Conservation (phyloP, 768 basidiomycete genomes). For the Leccinum boreale region DNA sequence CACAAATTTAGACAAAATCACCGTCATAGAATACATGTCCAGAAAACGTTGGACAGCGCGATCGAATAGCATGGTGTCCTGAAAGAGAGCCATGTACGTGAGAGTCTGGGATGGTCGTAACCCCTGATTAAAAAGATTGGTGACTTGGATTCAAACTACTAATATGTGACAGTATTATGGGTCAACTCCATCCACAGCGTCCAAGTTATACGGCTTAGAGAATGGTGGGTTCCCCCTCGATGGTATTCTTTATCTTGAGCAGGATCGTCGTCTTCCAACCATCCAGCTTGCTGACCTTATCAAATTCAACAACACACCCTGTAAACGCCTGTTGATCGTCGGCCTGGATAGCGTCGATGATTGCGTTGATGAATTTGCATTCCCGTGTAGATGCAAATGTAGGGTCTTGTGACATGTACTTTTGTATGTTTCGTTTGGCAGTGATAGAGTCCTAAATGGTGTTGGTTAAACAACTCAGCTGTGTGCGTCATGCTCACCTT, state of each 20-base stretch:
- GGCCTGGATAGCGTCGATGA: conserved; percentile 74
- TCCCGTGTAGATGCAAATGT: conserved; percentile 89
- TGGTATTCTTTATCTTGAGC: conserved; percentile 82
- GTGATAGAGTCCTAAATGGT: conserved; percentile 73
- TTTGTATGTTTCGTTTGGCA: conserved; percentile 72
- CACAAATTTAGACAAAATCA: too few relatives aligned
- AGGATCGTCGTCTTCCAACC: conserved; percentile 94
- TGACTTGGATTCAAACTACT: neutral
- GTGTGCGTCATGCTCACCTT: conserved; percentile 49
- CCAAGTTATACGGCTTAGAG: conserved; percentile 17
- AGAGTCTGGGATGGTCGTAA: too few relatives aligned
- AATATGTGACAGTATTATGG: neutral
- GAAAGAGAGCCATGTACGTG: too few relatives aligned
- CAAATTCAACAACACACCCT: conserved; percentile 84
- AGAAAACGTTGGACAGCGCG: too few relatives aligned
- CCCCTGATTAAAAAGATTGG: neutral
- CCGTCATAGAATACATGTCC: too few relatives aligned
- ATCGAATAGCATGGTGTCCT: too few relatives aligned
- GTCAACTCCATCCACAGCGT: conserved; percentile 1
- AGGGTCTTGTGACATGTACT: conserved; percentile 78
- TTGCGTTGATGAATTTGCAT: conserved; percentile 76
- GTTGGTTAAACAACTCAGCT: conserved; percentile 8
- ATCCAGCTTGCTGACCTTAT: conserved; percentile 89
- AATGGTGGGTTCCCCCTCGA: conserved; percentile 54
- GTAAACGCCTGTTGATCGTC: conserved; percentile 76